Evolutionary conservation across 257 asterid genomes (phyloP).

Genomic region (Primulina eburnea): DNA sequence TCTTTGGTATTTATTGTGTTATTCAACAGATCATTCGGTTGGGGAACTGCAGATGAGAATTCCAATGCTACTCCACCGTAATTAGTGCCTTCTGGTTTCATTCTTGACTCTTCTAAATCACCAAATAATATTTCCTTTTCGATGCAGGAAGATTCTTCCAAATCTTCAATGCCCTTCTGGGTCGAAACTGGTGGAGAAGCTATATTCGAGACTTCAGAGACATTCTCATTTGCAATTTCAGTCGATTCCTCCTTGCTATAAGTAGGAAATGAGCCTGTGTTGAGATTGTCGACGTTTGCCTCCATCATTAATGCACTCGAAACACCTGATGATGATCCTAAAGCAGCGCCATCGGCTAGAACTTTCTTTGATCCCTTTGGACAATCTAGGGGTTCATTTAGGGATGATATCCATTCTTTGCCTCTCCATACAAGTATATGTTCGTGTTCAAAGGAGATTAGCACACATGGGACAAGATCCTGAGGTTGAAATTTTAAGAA

Average conservation of each 20-base stretch:
- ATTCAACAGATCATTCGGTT: conserved; percentile 24
- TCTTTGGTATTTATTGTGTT: conserved; percentile 21
- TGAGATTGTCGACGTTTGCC: conserved; percentile 23
- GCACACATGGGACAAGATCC: conserved; percentile 95
- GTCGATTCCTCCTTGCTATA: conserved; percentile 31
- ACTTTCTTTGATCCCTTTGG: conserved; percentile 32
- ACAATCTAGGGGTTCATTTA: conserved; percentile 32
- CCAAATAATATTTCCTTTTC: conserved; percentile 24
- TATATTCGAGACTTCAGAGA: conserved; percentile 15
- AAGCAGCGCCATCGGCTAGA: conserved; percentile 27
- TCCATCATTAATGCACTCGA: conserved; percentile 19
- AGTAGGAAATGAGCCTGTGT: conserved; percentile 22
- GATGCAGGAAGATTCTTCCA: conserved; percentile 20
- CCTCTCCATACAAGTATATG: conserved; percentile 95
- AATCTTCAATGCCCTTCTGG: conserved; percentile 18
- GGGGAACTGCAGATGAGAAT: conserved; percentile 18
- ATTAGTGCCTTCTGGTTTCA: conserved; percentile 10
- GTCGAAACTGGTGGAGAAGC: conserved; percentile 28
- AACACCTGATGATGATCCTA: conserved; percentile 29
- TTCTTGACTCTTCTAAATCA: conserved; percentile 28
- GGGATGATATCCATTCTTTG: conserved; percentile 64
- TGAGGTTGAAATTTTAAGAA: conserved; percentile 34
- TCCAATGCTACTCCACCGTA: conserved; percentile 21
- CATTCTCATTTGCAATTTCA: conserved; percentile 27
- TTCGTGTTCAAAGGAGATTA: conserved; percentile 76